phyloP scores from a whole-genome alignment of 345 rosid species.

The Eucalyptus guilfoylei region DNA sequence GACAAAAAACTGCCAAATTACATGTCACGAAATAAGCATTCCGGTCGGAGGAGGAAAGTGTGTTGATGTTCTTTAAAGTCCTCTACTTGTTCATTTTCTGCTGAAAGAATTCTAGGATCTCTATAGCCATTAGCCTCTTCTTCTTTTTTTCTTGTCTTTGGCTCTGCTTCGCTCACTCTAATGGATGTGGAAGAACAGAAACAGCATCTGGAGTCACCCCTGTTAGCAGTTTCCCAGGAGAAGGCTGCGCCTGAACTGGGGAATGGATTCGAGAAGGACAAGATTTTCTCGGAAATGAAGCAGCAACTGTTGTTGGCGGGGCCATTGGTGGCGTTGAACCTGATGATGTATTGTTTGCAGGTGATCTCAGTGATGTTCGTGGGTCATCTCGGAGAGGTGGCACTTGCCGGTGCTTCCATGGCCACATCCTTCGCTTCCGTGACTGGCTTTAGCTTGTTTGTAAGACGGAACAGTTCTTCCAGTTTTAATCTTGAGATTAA shows the following conservation, averaged over 20 bases:
- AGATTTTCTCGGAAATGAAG: background rate
- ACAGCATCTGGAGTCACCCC: background rate
- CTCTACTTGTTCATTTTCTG: background rate
- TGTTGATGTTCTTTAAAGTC: background rate
- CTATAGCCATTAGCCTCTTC: background rate
- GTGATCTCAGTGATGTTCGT: slow-evolving; percentile 29
- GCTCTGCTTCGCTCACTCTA: background rate
- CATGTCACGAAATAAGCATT: background rate
- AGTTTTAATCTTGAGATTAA: background rate
- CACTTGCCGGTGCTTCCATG: slow-evolving; percentile 29
- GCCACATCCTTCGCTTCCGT: slow-evolving; percentile 35
- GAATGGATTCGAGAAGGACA: background rate
- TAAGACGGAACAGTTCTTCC: background rate
- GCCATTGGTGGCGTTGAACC: slow-evolving; percentile 2
- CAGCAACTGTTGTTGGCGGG: background rate
- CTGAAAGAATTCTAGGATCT: background rate
- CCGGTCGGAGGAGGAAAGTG: background rate
- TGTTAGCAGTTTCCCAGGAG: background rate
- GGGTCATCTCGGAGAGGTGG: slow-evolving; percentile 1
- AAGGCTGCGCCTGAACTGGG: background rate
- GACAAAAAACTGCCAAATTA: background rate
- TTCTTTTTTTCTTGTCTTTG: background rate
- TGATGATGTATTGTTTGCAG: background rate
- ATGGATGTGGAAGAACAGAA: background rate
- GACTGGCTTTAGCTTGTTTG: slow-evolving; percentile 32